phyloP scores from a whole-genome alignment of 2,329 filamentous ascomycete genomes.

The Elsinoe fawcettii region DNA sequence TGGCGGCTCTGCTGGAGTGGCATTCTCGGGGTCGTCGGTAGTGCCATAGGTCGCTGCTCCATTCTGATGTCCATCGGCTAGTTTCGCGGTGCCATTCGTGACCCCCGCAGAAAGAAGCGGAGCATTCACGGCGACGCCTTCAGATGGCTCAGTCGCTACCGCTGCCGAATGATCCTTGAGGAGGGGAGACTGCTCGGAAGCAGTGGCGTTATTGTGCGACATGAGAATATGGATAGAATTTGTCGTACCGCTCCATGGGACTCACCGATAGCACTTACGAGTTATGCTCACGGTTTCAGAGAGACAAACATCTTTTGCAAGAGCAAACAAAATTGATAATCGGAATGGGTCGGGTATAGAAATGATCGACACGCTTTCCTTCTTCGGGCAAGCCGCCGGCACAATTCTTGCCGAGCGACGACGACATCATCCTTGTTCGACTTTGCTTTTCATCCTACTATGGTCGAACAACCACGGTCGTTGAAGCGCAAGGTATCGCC shows the following conservation, averaged over 20 bases:
- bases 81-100: neutral
- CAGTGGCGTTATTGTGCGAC: neutral
- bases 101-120: neutral
- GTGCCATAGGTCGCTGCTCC: neutral
- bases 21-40: neutral
- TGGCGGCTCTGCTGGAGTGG: neutral
- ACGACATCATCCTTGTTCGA: neutral
- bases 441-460: neutral
- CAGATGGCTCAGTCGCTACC: neutral
- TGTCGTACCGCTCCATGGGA: neutral
- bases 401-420: neutral
- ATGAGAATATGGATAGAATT: neutral
- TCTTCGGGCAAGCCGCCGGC: neutral
- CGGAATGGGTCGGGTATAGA: neutral
- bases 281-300: neutral
- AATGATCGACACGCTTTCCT: slow-evolving; percentile 4
- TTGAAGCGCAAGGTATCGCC: slow-evolving; percentile 23
- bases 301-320: neutral
- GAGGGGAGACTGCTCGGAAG: slow-evolving; percentile 1
- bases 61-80: neutral
- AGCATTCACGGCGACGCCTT: neutral
- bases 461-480: slow-evolving; percentile 7
- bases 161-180: neutral
- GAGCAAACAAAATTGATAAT: slow-evolving; percentile 3
- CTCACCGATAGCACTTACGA: neutral